Evolutionary conservation across 2,329 filamentous ascomycete species (phyloP).

Genomic region (Ascocoryne sarcoides): DNA sequence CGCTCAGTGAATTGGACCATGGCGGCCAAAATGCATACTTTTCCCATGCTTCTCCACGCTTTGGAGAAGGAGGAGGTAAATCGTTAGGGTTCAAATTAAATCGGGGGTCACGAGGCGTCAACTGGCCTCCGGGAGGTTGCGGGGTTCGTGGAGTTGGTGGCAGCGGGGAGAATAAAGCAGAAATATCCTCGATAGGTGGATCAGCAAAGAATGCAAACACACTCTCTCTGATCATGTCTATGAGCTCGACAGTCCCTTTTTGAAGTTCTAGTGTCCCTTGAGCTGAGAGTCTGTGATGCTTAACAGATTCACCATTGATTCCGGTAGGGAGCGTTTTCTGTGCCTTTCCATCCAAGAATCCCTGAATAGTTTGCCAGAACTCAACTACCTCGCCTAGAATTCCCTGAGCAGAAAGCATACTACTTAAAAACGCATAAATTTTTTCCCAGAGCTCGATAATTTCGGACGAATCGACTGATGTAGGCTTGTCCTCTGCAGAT

Average conservation of each 20-base stretch:
- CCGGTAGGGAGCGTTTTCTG: constrained; percentile 73
- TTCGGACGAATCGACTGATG: constrained; percentile 67
- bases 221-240: constrained; percentile 72
- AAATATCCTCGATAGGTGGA: constrained; percentile 83
- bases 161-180: constrained; percentile 73
- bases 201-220: constrained; percentile 78
- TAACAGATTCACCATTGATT: constrained; percentile 70
- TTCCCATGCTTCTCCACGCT: constrained; percentile 79
- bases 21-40: constrained; percentile 95
- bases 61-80: constrained; percentile 67
- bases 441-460: constrained; percentile 92
- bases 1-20: constrained; percentile 82
- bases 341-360: constrained; percentile 79
- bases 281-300: constrained; percentile 70
- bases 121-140: constrained; percentile 21
- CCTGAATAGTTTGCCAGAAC: constrained; percentile 87
- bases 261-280: constrained; percentile 65
- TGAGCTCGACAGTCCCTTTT: constrained; percentile 71
- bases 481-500: constrained; percentile 48
- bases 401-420: constrained; percentile 68
- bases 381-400: constrained; percentile 83
- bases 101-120: constrained; percentile 57
- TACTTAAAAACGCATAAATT: constrained; percentile 63
- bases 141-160: constrained; percentile 63
- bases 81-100: constrained; percentile 76